phyloP scores from a whole-genome alignment of 2,329 filamentous ascomycete species.

The Zymoseptoria pseudotritici region DNA sequence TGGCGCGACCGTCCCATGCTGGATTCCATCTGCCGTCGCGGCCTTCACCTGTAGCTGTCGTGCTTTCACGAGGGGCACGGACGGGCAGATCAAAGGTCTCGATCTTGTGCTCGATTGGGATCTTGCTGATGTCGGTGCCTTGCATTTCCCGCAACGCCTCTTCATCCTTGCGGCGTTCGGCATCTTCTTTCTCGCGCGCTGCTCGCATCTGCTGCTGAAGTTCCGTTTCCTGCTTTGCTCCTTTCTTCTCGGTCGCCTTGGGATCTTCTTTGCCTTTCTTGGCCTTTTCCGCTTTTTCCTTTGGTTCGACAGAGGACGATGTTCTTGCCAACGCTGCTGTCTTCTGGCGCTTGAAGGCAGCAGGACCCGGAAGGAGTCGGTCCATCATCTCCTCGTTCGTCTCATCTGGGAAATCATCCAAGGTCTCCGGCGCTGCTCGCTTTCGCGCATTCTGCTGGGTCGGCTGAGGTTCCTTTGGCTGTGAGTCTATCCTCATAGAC shows the following conservation, averaged over 20 bases:
- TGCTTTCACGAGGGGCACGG: slow-evolving; percentile 21
- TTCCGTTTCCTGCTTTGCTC: slow-evolving; percentile 55
- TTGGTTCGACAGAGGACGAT: neutral
- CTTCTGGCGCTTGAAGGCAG: slow-evolving; percentile 70
- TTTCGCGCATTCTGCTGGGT: slow-evolving; percentile 21
- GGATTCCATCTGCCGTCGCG: slow-evolving; percentile 68
- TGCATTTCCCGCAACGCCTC: slow-evolving; percentile 51
- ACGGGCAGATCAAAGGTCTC: slow-evolving; percentile 64
- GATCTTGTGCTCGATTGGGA: slow-evolving; percentile 61
- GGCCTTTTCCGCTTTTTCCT: slow-evolving; percentile 9
- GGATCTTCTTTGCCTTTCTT: slow-evolving; percentile 21
- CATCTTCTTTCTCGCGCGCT: slow-evolving; percentile 46
- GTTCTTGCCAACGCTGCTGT: slow-evolving; percentile 45
- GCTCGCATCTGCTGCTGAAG: slow-evolving; percentile 57
- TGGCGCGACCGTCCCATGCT: slow-evolving; percentile 86
- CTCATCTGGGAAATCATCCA: slow-evolving; percentile 14
- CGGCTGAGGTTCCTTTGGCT: neutral
- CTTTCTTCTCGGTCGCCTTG: slow-evolving; percentile 38
- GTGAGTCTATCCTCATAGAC: slow-evolving; percentile 1
- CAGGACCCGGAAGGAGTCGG: slow-evolving; percentile 66
- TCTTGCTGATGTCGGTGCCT: slow-evolving; percentile 62
- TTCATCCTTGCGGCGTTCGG: slow-evolving; percentile 55
- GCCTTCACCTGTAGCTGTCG: slow-evolving; percentile 30
- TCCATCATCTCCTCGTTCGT: slow-evolving; percentile 52
- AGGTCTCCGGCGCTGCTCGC: slow-evolving; percentile 20